Evolutionary conservation across 768 basidiomycete genomes (phyloP).

Genomic region (Kwoniella mangroviensis): DNA sequence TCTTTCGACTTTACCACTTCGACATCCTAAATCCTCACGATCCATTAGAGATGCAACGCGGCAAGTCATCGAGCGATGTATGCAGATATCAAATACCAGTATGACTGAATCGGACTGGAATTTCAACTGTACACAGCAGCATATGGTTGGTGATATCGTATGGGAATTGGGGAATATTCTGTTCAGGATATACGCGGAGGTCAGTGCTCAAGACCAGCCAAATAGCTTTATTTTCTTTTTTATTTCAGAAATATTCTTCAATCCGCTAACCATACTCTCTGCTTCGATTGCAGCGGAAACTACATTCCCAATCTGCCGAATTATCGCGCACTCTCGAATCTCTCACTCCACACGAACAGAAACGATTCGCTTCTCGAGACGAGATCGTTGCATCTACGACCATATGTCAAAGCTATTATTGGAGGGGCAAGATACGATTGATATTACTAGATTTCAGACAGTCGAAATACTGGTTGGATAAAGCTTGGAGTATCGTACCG

Average conservation of each 20-base stretch:
- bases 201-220: conserved; percentile 17
- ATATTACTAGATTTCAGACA: conserved; percentile 41
- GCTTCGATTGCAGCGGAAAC: conserved; percentile 24
- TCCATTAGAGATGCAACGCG: conserved; percentile 46
- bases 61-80: conserved; percentile 42
- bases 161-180: conserved; percentile 47
- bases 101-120: conserved; percentile 35
- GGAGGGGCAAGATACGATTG: conserved; percentile 43
- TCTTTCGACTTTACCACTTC: conserved; percentile 34
- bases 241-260: too few relatives aligned
- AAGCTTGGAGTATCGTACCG: conserved; percentile 44
- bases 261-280: too few relatives aligned
- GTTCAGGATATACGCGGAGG: conserved; percentile 50
- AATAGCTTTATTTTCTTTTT: not conserved
- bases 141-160: conserved; percentile 40
- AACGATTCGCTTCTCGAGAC: conserved; percentile 32
- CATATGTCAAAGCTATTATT: conserved; percentile 49
- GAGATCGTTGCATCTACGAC: conserved; percentile 29
- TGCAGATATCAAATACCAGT: conserved; percentile 38
- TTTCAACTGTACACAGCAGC: not conserved
- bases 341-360: conserved; percentile 40
- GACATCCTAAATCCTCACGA: conserved; percentile 36
- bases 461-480: conserved; percentile 44
- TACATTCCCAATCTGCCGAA: conserved; percentile 47
- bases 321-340: conserved; percentile 30